These are phyloP conservation scores for Leccinum disarticulatum DNA, from an alignment of 768 basidiomycete species.

Conservation along the genomic window DNA sequence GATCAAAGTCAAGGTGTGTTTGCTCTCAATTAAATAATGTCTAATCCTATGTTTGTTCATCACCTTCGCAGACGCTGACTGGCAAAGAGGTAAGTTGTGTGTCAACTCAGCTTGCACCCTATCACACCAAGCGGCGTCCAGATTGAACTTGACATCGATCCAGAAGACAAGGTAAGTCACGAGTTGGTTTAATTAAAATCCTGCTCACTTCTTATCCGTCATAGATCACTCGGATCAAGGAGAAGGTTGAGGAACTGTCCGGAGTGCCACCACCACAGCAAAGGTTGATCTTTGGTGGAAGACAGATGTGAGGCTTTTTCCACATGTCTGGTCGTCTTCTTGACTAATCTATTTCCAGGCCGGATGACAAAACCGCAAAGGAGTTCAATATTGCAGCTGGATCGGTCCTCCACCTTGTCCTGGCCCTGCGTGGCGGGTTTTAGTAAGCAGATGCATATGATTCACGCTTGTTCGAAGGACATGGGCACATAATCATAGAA, in stretches of 20 bases:
- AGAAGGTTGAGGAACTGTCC: conserved; percentile 97
- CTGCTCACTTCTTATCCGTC: conserved; percentile 1
- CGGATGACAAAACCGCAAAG: conserved; percentile 86
- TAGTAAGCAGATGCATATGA: conserved; percentile 22
- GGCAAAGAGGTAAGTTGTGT: conserved; percentile 81
- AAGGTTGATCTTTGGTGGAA: conserved; percentile 87
- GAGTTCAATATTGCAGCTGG: conserved; percentile 85
- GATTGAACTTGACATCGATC: conserved; percentile 97
- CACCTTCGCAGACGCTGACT: conserved; percentile 51
- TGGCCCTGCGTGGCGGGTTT: conserved; percentile 91
- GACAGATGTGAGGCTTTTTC: conserved; percentile 74
- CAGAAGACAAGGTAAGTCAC: conserved; percentile 71
- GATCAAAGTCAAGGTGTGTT: conserved; percentile 27
- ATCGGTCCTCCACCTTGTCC: conserved; percentile 88
- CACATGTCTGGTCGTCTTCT: not conserved
- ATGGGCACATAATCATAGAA: conserved; percentile 28
- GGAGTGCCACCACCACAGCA: conserved; percentile 97
- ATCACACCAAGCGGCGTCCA: conserved; percentile 27
- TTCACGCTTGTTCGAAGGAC: conserved; percentile 16
- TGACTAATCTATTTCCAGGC: conserved; percentile 45
- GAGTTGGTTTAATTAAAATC: not conserved
- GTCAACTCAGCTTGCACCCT: not conserved
- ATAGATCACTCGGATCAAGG: conserved; percentile 92
- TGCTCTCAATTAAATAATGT: not conserved
- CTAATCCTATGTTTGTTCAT: not conserved